phyloP scores from a whole-genome alignment of 176 grass and related monocot species.

The Tillandsia leiboldiana region DNA sequence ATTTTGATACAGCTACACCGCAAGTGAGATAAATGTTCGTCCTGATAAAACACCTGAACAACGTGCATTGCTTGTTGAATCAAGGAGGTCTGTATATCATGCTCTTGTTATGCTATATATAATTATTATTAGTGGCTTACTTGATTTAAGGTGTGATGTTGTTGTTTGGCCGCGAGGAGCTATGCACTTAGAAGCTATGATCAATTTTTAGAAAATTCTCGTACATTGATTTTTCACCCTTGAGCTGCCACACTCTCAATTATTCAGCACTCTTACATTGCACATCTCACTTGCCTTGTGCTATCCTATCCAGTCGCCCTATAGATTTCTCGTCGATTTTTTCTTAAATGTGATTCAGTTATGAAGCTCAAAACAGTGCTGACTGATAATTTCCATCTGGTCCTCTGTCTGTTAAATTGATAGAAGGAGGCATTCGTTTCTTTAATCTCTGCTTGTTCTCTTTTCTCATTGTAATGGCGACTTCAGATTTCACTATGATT shows the following conservation, averaged over 20 bases:
- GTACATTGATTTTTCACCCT: neutral
- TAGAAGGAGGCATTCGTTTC: too few relatives aligned
- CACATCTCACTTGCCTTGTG: neutral
- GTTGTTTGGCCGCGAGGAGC: neutral
- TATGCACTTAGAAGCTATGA: neutral
- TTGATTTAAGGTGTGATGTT: neutral
- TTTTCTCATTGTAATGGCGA: too few relatives aligned
- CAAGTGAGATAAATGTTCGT: constrained; percentile 32
- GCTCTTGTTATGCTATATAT: constrained; percentile 4
- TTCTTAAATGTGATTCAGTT: too few relatives aligned
- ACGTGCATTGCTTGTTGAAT: constrained; percentile 43
- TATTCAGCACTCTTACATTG: neutral
- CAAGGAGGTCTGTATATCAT: constrained; percentile 38
- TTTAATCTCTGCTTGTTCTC: too few relatives aligned
- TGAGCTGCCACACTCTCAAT: neutral
- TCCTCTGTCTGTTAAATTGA: too few relatives aligned
- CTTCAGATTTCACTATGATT: too few relatives aligned
- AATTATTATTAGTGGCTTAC: neutral
- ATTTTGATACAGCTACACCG: constrained; percentile 41
- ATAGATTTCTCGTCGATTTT: too few relatives aligned
- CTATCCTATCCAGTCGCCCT: too few relatives aligned
- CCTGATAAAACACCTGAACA: constrained; percentile 51
- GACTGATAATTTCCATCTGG: too few relatives aligned
- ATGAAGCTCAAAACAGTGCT: too few relatives aligned
- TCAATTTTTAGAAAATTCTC: neutral